Evolutionary conservation across 495 filamentous ascomycete genomes (phyloP), one percentile per base, ranked within the genome.

Genomic region (Penicillium pulvis): DNA sequence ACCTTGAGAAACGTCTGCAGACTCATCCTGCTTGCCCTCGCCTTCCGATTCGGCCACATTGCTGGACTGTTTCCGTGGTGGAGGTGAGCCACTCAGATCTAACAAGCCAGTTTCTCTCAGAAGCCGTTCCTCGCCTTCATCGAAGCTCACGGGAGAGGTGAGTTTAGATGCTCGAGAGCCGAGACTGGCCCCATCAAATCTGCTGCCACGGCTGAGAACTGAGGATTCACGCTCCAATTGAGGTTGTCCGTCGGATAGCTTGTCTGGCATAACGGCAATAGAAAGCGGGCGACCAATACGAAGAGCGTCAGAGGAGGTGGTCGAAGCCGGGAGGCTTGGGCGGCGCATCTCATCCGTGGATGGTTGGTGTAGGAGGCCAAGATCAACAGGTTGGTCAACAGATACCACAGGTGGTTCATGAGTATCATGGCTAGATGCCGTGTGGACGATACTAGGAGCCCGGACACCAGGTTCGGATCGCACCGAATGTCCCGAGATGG

Each of bases 91-190:
- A 52, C 78, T 75, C 2, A 75, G 54, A n/a, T 75, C 75, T 23
- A 80, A 53, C n/a, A 80, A 60, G 16, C 78, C 77, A 11, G 74
- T 72, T 62, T 82, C 77, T 50, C 76, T 71, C 7, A 83, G 70
- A 16, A 81, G 51, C n/a, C 77, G 78, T 51, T 82, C 79, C 58
- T 83, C 81, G 20, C 71, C 66, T 5, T 80, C 76, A 51, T 81
- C 79, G 14, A 72, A 69, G 47, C 70, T 76, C 16, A 63, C 61
- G 17, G 74, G 70, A 2, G 73, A 67, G 8, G 74, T 74, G 17
- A 77, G 50, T 48, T 71, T 79, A 7, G 78, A 78, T 2, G 68
- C 66, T 7, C 61, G 71, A 30, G 74, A 76, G 14, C 62, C 70
- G 6, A 77, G 64, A 57, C 75, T 75, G 4, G 72, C 58, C 16